Evolutionary conservation across 352 stramenopile species (phyloP).

Genomic region (Pythium brachiatum): DNA sequence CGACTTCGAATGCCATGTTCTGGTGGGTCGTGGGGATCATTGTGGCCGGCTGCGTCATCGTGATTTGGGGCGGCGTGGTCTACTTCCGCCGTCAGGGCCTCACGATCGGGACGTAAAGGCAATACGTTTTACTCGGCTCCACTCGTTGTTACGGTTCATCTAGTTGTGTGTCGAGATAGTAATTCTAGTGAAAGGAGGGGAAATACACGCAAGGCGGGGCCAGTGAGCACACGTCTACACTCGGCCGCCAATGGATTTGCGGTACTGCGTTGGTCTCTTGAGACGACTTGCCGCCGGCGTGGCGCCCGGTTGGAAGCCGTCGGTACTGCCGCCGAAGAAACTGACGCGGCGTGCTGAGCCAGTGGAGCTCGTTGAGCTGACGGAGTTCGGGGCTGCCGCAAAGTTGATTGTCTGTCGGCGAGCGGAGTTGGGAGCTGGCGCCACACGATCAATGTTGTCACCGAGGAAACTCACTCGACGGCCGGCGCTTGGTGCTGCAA

Average conservation of each 20-base stretch:
- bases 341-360: conserved; percentile 20
- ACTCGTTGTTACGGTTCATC: conserved; percentile 4
- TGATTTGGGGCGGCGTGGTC: conserved; percentile 26
- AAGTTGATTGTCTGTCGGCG: neutral
- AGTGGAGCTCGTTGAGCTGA: neutral
- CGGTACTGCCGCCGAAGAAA: conserved; percentile 16
- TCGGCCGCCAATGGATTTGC: conserved; percentile 27
- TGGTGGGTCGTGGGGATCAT: conserved; percentile 33
- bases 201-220: neutral
- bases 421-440: neutral
- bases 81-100: conserved; percentile 29
- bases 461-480: neutral
- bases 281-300: conserved; percentile 17
- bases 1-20: conserved; percentile 27
- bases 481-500: neutral
- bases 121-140: neutral
- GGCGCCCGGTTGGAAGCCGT: conserved; percentile 14
- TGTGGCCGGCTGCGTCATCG: conserved; percentile 19
- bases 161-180: neutral
- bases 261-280: conserved; percentile 27
- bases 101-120: conserved; percentile 22
- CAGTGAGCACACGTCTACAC: neutral
- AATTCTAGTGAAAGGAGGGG: neutral
- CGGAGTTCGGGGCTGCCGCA: neutral
- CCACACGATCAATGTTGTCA: neutral